Evolutionary conservation across 2,329 filamentous ascomycete genomes (phyloP), one percentile per base, ranked within the genome.

Genomic region (Aspergillus calidoustus): DNA sequence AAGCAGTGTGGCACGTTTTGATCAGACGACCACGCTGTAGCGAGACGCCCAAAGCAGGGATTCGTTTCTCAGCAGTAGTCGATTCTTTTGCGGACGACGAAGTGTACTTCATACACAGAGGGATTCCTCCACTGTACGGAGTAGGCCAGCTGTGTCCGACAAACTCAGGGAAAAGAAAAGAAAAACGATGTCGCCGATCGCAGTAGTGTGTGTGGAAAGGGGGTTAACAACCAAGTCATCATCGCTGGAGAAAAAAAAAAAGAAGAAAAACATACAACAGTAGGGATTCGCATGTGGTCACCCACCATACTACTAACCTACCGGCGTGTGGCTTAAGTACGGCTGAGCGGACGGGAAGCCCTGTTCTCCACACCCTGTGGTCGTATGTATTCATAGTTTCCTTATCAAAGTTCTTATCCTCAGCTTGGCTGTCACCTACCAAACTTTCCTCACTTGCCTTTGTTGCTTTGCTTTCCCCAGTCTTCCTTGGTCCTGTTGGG

Each of bases 301-400:
- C 57, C 57, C 50, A 59, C 56, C 56, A 59, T 59, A 59, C 51
- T 60, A 60, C 52, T 60, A 60, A 60, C 58, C 44, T 48, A 31
- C 56, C 56, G 56, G 56, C 56, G 49, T 59, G 56, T 59, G 56
- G 54, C 54, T 61, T 62, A 58, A 62, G 54, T 62, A 62, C 54
- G 54, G 54, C 60, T 62, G 50, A 62, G 54, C 60, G 60, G 60
- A 62, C 54, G 60, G 60, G 54, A 62, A 62, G 60, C 60, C 54
- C 60, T 62, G 60, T 62, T 62, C 31, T 58, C 60, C 54, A 62
- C 50, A 62, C 55, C 60, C 55, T 59, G 44, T 62, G 60, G 60
- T 59, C 50, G 60, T 62, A 54, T 61, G 48, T 61, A 49, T 23
- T 4, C 8, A 5, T 1, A 7, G 17, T 5, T 11, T n/a, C 13